phyloP scores from a whole-genome alignment of 148 eudicot species.

The Rhododendron griersonianum region DNA sequence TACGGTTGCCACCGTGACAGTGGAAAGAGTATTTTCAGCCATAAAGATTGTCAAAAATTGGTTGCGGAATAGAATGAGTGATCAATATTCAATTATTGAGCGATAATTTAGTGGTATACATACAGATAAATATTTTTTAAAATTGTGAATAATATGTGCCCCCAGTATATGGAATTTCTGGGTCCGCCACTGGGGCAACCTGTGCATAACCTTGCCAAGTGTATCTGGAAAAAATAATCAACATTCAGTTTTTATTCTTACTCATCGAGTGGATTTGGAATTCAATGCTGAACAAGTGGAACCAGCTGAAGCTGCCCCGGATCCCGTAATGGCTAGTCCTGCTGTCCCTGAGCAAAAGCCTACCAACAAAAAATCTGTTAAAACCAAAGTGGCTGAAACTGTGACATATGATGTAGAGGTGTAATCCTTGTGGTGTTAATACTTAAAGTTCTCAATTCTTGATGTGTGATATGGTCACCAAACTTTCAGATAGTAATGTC shows the following conservation, averaged over 20 bases:
- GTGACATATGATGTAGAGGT: constrained; percentile 17
- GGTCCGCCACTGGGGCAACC: no score
- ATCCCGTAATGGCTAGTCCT: constrained; percentile 19
- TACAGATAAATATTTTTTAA: no score
- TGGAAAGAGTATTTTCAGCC: no score
- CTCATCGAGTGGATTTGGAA: constrained; percentile 31
- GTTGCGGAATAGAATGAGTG: no score
- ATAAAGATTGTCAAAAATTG: no score
- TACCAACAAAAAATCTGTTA: constrained; percentile 52
- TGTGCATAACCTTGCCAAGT: not conserved
- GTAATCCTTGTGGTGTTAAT: not conserved
- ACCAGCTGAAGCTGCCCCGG: constrained; percentile 32
- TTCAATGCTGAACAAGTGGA: constrained; percentile 26
- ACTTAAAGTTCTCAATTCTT: not conserved
- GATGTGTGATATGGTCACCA: not conserved
- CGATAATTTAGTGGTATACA: no score
- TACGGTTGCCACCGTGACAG: no score
- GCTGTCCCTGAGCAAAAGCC: constrained; percentile 46
- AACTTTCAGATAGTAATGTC: not conserved
- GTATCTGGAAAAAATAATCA: not conserved
- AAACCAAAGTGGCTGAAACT: constrained; percentile 91
- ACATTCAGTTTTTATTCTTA: not conserved
- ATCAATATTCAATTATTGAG: no score
- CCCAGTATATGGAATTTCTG: no score
- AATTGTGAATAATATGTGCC: no score